These are phyloP conservation scores for Crithidia brevicula DNA, from an alignment of 208 protist genomes.

Conservation along the genomic window DNA sequence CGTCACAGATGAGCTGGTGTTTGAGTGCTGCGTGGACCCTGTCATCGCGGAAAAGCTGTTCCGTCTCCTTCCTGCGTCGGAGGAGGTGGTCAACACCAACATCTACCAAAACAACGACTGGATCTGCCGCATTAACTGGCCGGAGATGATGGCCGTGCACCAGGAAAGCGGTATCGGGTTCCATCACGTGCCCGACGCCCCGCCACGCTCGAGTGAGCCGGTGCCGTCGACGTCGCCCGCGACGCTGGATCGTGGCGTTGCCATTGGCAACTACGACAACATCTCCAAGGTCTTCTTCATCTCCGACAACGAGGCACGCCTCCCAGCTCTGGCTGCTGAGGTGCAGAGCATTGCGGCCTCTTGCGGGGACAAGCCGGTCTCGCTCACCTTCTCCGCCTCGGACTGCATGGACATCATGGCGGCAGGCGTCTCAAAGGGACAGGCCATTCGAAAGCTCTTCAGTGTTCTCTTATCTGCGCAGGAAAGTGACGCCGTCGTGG, in stretches of 20 bases:
- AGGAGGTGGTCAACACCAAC: conserved; percentile 57
- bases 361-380: conserved; percentile 6
- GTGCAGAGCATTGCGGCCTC: conserved; percentile 12
- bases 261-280: conserved; percentile 35
- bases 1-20: conserved; percentile 32
- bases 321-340: conserved; percentile 24
- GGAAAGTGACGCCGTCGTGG: conserved; percentile 21
- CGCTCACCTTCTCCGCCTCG: conserved; percentile 41
- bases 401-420: conserved; percentile 52
- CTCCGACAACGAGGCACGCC: conserved; percentile 19
- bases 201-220: background rate
- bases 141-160: conserved; percentile 42
- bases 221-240: background rate
- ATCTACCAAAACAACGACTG: conserved; percentile 64
- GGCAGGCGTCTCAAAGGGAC: conserved; percentile 36
- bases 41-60: conserved; percentile 43
- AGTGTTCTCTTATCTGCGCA: conserved; percentile 10
- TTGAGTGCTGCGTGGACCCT: conserved; percentile 30
- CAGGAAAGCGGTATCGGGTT: conserved; percentile 45
- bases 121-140: conserved; percentile 54
- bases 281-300: conserved; percentile 56
- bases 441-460: conserved; percentile 35
- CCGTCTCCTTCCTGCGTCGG: conserved; percentile 19
- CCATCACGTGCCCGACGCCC: conserved; percentile 16
- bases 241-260: conserved; percentile 10